A percentile compares a stretch with the other conserved stretches of the same genome.
Evolutionary conservation across 2,329 filamentous ascomycete species (phyloP).

Genomic region (Tricladium varicosporioides): DNA sequence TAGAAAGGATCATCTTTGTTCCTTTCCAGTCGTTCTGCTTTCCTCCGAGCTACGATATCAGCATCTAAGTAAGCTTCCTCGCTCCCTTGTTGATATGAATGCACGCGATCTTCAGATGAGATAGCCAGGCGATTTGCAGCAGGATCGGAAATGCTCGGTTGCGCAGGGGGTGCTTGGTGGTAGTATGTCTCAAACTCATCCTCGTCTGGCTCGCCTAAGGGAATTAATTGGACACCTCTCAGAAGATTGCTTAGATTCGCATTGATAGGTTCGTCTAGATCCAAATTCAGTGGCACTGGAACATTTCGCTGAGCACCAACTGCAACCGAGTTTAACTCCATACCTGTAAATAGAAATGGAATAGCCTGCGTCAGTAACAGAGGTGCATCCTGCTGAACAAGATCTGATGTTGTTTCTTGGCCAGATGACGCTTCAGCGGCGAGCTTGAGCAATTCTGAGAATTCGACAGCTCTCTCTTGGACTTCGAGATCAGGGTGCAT

Average conservation of each 20-base stretch:
- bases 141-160: constrained; percentile 50
- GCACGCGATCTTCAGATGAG: constrained; percentile 42
- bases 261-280: constrained; percentile 82
- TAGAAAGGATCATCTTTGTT: constrained; percentile 96
- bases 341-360: constrained; percentile 79
- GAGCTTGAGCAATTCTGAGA: constrained; percentile 83
- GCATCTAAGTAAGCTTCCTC: constrained; percentile 69
- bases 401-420: constrained; percentile 57
- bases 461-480: constrained; percentile 91
- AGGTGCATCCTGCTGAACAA: constrained; percentile 64
- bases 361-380: constrained; percentile 87
- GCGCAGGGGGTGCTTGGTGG: constrained; percentile 50
- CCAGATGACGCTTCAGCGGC: constrained; percentile 76
- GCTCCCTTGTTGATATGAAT: constrained; percentile 57
- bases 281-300: constrained; percentile 70
- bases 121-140: constrained; percentile 54
- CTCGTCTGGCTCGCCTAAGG: constrained; percentile 51
- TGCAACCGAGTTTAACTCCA: constrained; percentile 91
- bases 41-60: constrained; percentile 71
- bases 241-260: constrained; percentile 67
- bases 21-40: constrained; percentile 74
- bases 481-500: constrained; percentile 88
- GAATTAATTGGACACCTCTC: constrained; percentile 49
- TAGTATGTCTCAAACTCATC: constrained; percentile 70
- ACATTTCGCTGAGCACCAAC: constrained; percentile 81